phyloP scores from a whole-genome alignment of 495 filamentous ascomycete species.

The Collariella sp. region DNA sequence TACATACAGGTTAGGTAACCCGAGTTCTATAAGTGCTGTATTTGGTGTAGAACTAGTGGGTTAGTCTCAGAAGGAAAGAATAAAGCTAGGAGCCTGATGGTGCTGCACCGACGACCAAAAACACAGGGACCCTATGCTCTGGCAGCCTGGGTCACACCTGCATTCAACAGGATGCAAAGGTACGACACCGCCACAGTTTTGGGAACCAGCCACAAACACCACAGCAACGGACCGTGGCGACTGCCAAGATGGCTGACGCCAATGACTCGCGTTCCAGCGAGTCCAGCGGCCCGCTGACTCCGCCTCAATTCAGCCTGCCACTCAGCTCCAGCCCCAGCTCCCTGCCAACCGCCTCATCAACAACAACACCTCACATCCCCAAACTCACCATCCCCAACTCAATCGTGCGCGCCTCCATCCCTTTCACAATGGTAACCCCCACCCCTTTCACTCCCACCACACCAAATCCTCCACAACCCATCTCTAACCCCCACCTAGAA shows the following conservation, averaged over 20 bases:
- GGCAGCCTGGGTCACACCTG: too few relatives aligned
- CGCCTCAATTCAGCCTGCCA: constrained; percentile 5
- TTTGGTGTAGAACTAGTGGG: too few relatives aligned
- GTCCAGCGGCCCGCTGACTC: not conserved
- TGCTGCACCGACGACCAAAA: too few relatives aligned
- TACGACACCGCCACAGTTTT: not conserved
- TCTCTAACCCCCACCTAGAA: constrained; percentile 43
- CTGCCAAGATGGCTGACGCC: not conserved
- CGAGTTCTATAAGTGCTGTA: too few relatives aligned
- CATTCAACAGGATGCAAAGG: too few relatives aligned
- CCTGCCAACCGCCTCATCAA: not conserved
- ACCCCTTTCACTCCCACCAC: not conserved
- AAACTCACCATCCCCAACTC: not conserved
- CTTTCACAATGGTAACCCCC: constrained; percentile 5
- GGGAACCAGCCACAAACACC: not conserved
- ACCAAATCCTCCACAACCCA: not conserved
- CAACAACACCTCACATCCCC: not conserved
- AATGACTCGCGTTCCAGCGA: not conserved
- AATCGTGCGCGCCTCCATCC: not conserved
- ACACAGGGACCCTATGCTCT: too few relatives aligned
- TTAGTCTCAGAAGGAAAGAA: too few relatives aligned
- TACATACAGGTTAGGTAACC: too few relatives aligned
- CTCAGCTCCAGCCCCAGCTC: not conserved
- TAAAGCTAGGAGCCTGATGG: too few relatives aligned
- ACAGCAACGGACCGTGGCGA: not conserved